Evolutionary conservation across 371 early-diverging fungal genomes (phyloP).

Genomic region (Syncephalastrum racemosum): DNA sequence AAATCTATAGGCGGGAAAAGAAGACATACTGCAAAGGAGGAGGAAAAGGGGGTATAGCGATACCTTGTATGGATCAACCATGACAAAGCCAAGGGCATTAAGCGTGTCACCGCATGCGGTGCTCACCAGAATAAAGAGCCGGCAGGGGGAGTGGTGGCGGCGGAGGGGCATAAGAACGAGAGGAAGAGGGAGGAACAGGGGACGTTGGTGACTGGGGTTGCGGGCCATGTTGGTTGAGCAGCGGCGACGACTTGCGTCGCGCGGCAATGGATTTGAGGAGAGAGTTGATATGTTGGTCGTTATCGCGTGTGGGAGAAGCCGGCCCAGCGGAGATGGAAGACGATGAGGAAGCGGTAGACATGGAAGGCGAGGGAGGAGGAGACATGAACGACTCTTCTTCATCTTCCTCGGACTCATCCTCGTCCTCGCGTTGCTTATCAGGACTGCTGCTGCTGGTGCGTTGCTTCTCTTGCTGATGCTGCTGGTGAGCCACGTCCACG

Average conservation of each 20-base stretch:
- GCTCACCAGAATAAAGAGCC: no score
- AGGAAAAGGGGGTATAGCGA: no score
- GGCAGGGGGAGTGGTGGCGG: no score
- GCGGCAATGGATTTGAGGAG: conserved; percentile 7
- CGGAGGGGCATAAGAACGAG: no score
- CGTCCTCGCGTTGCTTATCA: no score
- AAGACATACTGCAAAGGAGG: no score
- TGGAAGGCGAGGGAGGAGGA: conserved; percentile 11
- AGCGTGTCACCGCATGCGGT: no score
- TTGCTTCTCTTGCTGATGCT: conserved; percentile 4
- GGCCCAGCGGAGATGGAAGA: conserved; percentile 6
- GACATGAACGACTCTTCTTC: conserved; percentile 12
- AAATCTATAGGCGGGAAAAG: no score
- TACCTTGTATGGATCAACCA: no score
- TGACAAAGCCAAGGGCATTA: no score
- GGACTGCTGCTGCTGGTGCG: conserved; percentile 4
- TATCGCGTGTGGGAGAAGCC: background rate
- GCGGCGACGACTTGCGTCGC: conserved; percentile 8
- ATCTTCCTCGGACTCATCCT: background rate
- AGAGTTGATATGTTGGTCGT: conserved; percentile 8
- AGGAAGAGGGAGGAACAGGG: no score
- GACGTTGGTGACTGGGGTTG: no score
- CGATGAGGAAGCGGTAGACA: conserved; percentile 5
- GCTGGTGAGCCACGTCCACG: conserved; percentile 9
- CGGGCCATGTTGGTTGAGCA: background rate